These are phyloP conservation scores for Sarocladium oryzae DNA, from an alignment of 2,329 filamentous ascomycete species.

Conservation along the genomic window DNA sequence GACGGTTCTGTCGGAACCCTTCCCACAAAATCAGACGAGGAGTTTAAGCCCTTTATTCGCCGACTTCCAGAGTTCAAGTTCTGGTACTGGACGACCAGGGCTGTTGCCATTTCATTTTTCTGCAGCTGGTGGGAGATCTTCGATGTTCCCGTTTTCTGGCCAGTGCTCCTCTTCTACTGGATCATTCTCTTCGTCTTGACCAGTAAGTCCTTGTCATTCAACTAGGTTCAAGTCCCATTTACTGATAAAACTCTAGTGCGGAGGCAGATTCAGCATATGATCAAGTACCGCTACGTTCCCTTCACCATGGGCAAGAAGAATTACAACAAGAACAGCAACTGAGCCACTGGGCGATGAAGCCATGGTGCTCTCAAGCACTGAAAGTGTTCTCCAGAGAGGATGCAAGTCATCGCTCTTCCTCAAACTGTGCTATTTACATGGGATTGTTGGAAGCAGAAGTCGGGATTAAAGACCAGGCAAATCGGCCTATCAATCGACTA, in stretches of 20 bases:
- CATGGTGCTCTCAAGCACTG: background rate
- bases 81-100: constrained; percentile 93
- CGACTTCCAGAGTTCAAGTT: constrained; percentile 99
- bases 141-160: constrained; percentile 98
- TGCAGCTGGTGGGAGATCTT: constrained; percentile 94
- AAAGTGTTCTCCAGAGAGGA: background rate
- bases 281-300: constrained; percentile 98
- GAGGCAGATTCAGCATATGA: constrained; percentile 99
- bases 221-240: constrained; percentile 5
- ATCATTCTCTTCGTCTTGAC: constrained; percentile 92
- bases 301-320: constrained; percentile 87
- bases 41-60: constrained; percentile 96
- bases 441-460: background rate
- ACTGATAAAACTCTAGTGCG: constrained; percentile 58
- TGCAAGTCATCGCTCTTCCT: background rate
- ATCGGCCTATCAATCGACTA: background rate
- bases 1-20: constrained; percentile 77
- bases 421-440: background rate
- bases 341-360: background rate
- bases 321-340: constrained; percentile 60
- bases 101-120: constrained; percentile 72
- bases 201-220: constrained; percentile 54
- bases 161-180: constrained; percentile 97
- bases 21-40: constrained; percentile 92
- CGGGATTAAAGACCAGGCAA: background rate